Conservation (phyloP, 768 basidiomycete genomes). For the Pisolithus sp. region DNA sequence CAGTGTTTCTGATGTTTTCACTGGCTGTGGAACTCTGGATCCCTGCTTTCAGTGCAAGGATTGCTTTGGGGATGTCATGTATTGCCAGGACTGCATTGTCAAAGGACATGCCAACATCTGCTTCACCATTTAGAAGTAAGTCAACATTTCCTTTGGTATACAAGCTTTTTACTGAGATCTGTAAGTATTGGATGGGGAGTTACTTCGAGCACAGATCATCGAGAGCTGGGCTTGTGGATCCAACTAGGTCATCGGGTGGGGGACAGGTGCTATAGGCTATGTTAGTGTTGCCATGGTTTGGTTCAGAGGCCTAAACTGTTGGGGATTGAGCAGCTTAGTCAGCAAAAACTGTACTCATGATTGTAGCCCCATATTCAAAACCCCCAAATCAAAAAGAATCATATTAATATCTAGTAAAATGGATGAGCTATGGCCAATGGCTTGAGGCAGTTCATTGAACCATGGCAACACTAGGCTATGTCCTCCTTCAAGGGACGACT, state of each 20-base stretch:
- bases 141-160: too few species aligned
- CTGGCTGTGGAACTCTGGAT: not conserved
- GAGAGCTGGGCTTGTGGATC: slow-evolving; percentile 12
- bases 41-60: slow-evolving; percentile 5
- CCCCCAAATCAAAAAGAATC: too few species aligned
- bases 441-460: too few species aligned
- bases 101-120: slow-evolving; percentile 8
- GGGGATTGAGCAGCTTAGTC: too few species aligned
- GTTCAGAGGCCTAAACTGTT: too few species aligned
- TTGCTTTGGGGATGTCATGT: slow-evolving; percentile 5
- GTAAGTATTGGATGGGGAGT: slow-evolving; percentile 14
- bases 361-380: too few species aligned
- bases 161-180: not conserved
- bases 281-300: too few species aligned
- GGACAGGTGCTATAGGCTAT: slow-evolving; percentile 1
- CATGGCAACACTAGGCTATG: too few species aligned
- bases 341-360: too few species aligned
- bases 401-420: too few species aligned
- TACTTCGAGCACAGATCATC: slow-evolving; percentile 8
- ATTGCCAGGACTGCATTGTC: slow-evolving; percentile 2
- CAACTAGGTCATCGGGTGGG: slow-evolving; percentile 17
- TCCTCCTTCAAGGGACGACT: not conserved
- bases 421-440: too few species aligned
- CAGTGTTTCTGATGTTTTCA: not conserved
- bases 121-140: slow-evolving; percentile 14